These are phyloP conservation scores for Nicotiana tomentosiformis DNA, from an alignment of 257 asterid species.

Conservation along the genomic window DNA sequence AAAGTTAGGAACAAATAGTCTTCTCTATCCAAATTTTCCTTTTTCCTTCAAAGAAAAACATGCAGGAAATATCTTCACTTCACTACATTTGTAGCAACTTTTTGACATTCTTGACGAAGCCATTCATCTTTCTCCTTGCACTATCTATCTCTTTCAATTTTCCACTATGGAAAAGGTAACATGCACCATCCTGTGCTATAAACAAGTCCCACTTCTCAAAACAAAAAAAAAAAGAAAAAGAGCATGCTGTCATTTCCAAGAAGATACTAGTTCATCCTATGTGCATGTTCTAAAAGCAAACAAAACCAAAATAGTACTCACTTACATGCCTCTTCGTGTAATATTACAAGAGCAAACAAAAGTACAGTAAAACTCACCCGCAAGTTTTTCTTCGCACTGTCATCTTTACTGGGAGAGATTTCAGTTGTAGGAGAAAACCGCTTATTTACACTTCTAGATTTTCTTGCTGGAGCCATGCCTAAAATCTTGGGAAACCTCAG, in stretches of 20 bases:
- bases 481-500: conserved; percentile 19
- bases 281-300: background rate
- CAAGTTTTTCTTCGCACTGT: conserved; percentile 42
- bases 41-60: background rate
- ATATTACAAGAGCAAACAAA: conserved; percentile 6
- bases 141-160: background rate
- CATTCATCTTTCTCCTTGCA: conserved; percentile 5
- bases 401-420: conserved; percentile 61
- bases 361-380: conserved; percentile 47
- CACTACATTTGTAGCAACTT: background rate
- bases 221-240: background rate
- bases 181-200: background rate
- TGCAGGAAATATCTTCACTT: background rate
- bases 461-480: conserved; percentile 67
- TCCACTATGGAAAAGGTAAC: background rate
- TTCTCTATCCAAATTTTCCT: background rate
- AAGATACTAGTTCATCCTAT: background rate
- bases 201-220: background rate
- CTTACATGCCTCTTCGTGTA: background rate
- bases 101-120: background rate
- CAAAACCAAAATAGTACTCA: background rate
- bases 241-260: background rate
- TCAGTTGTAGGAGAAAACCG: conserved; percentile 43
- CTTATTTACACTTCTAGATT: conserved; percentile 52
- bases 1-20: background rate